Base-by-base conservation (phyloP, 441 rosid genomes). In the Croton laevigatus region DNA sequence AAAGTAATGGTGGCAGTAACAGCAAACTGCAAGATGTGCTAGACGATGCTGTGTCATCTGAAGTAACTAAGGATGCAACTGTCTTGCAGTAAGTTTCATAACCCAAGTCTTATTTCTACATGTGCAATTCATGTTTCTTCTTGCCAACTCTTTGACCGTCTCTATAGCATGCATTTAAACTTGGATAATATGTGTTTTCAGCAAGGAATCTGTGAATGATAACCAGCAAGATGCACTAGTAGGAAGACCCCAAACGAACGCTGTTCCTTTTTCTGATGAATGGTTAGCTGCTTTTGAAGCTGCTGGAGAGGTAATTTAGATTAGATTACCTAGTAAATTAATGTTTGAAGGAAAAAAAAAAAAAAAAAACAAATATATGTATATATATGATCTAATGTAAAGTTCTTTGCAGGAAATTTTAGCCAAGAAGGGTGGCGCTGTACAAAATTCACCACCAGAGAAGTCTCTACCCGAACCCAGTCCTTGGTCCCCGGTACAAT, bases 271-370 rank as follows among this genome's bases (percentile, higher is more conserved):
- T 80, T 94, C 98, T 70, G 97, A 92, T 52, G 98, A 94, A 75
- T 91, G 99, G 99, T 73, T 94, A 78, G 91, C 97, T 67, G 96
- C 96, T 63, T 67, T 90, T 73, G 99, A 92, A 85, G 94, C 93
- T 71, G 97, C 96, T 66, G 99, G 98, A 78, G 98, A 92, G 99
- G 98, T 92, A 71, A 48, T 66, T 66, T 57, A 61, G 9, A 1
- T 66, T 57, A 61, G 9, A 1, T 9, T 57, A 44, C 23, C 6
- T 6, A 14, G 19, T 54, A 9, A 19, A 38, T 8, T 38, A 54
- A 36, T 62, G 37, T 58, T 19, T 20, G 22, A 42, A 62, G 40
- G 45, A 23, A 63, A 8, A n/a, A n/a, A n/a, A n/a, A n/a, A n/a
- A n/a, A n/a, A n/a, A n/a, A n/a, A n/a, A n/a, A n/a, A n/a, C n/a